A percentile compares a stretch with the other conserved stretches of the same genome.
Evolutionary conservation across 2,329 filamentous ascomycete species (phyloP).

Genomic region (Venturiaceae sp.): DNA sequence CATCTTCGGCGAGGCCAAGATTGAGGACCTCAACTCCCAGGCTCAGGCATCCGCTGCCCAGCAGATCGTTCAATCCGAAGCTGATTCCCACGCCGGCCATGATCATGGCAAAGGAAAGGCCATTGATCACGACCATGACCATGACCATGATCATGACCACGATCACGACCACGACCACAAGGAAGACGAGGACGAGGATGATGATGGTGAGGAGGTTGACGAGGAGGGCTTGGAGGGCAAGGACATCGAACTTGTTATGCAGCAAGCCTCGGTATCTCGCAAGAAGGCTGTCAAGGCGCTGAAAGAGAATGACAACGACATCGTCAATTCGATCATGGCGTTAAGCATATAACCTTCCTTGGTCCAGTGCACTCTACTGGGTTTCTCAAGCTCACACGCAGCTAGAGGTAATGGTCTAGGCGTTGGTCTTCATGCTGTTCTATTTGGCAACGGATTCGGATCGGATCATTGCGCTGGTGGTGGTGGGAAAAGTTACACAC

Average conservation of each 20-base stretch:
- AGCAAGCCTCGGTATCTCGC: slow-evolving; percentile 89
- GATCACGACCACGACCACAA: slow-evolving; percentile 42
- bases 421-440: background rate
- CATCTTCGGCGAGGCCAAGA: slow-evolving; percentile 99
- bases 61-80: slow-evolving; percentile 73
- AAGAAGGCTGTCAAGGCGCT: slow-evolving; percentile 99
- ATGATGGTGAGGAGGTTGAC: slow-evolving; percentile 93
- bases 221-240: slow-evolving; percentile 93
- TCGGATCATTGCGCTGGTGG: background rate
- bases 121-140: slow-evolving; percentile 47
- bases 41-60: slow-evolving; percentile 93
- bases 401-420: background rate
- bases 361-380: background rate
- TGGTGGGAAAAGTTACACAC: background rate
- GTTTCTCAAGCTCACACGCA: background rate
- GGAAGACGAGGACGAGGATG: slow-evolving; percentile 69
- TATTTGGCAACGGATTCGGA: background rate
- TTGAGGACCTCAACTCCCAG: slow-evolving; percentile 98
- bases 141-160: slow-evolving; percentile 40
- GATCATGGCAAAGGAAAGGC: slow-evolving; percentile 71
- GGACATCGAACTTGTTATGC: slow-evolving; percentile 99
- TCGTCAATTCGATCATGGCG: slow-evolving; percentile 99
- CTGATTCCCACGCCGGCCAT: slow-evolving; percentile 61
- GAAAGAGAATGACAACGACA: slow-evolving; percentile 99
- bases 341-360: slow-evolving; percentile 42